Base-by-base conservation (phyloP, 306 rosid species). In the Chamaecrista fasciculata region DNA sequence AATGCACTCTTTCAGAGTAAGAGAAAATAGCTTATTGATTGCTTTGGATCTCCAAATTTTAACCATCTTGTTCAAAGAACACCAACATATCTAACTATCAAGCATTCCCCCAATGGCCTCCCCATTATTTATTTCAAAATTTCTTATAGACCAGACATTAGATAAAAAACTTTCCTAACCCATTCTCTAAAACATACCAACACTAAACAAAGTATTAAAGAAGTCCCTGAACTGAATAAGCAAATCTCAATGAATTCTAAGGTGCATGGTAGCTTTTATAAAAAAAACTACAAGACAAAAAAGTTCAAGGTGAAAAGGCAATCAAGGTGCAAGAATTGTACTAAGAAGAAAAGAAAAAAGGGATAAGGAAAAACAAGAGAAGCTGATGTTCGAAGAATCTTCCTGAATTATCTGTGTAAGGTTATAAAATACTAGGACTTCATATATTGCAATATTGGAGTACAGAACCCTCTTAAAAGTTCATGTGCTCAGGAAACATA, bases 201-300 rank as follows among this genome's bases (percentile, higher is more conserved):
- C 28, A 50, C 2, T 43, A 47, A 36, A 37, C 39, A 68, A 70
- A 29, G 10, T 67, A 65, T 47, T 37, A 53, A 75, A 18, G 60
- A 75, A 44, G 64, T 75, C 47, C 21, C 65, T 42, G n/a, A 46
- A 48, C 3, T 23, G 33, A 75, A 59, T 18, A 39, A 53, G 33
- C 40, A 61, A 39, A 56, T 47, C 26, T 67, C 55, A 37, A 49
- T 20, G 43, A 12, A 67, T 50, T 40, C 46, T 36, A 49, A 67
- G 52, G 48, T 36, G 51, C 19, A 23, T 12, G 34, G 29, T 16
- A 58, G 64, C 46, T 24, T 46, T n/a, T n/a, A n/a, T 36, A 64
- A 11, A n/a, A 31, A 29, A 52, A 66, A 57, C 3, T 15, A 34
- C 33, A 42, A 33, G 10, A 26, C 62, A 63, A 15, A 64, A 42